These are phyloP conservation scores for Mollisia scopiformis DNA, from an alignment of 2,329 filamentous ascomycete species.

Conservation along the genomic window DNA sequence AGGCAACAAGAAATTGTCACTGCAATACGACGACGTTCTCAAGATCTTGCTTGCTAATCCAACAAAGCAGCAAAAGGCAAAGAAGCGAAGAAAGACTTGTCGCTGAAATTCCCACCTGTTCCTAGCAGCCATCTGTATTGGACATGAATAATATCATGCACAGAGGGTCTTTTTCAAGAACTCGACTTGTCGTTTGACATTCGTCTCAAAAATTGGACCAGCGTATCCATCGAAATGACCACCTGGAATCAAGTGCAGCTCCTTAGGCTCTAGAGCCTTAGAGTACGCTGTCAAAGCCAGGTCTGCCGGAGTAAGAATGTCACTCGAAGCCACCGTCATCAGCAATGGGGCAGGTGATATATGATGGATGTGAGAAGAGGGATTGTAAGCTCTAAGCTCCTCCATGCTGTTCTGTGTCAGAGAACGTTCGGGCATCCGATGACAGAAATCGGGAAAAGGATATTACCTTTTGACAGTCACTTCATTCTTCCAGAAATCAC, in stretches of 20 bases:
- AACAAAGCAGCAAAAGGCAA: neutral
- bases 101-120: neutral
- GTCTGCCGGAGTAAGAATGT: constrained; percentile 39
- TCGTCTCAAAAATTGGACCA: constrained; percentile 34
- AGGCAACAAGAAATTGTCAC: constrained; percentile 14
- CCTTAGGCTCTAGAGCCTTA: constrained; percentile 43
- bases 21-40: constrained; percentile 22
- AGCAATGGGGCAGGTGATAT: constrained; percentile 44
- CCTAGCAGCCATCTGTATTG: neutral
- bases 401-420: constrained; percentile 28
- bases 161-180: constrained; percentile 24
- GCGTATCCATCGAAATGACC: constrained; percentile 44
- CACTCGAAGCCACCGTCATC: constrained; percentile 40
- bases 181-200: constrained; percentile 42
- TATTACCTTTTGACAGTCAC: constrained; percentile 39
- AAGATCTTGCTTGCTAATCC: constrained; percentile 17
- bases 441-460: neutral
- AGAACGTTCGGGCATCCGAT: too few species aligned
- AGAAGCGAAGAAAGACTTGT: constrained; percentile 9
- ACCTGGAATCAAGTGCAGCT: constrained; percentile 40
- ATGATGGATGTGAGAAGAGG: constrained; percentile 37
- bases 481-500: constrained; percentile 43
- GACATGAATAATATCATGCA: neutral
- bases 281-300: constrained; percentile 40
- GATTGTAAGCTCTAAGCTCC: constrained; percentile 31